Percentiles rank a stretch among this genome's conserved stretches.
These are phyloP conservation scores for Backusella psychrophila DNA, from an alignment of 192 early-diverging fungal genomes.

Conservation along the genomic window DNA sequence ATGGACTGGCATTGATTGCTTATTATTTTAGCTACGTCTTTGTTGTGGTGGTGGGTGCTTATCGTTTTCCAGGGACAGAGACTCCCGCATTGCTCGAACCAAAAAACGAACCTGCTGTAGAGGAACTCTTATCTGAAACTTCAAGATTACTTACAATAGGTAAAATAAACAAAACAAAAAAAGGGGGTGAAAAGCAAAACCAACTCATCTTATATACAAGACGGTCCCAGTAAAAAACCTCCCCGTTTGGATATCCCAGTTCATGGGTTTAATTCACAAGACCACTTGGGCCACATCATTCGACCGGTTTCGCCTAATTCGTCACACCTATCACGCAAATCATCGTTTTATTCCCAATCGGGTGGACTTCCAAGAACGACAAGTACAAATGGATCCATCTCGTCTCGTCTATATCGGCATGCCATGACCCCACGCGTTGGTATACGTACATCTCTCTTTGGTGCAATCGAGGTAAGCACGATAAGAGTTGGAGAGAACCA, in stretches of 20 bases:
- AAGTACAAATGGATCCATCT: slow-evolving; percentile 26
- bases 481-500: too few relatives aligned
- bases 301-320: slow-evolving; percentile 27
- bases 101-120: not conserved
- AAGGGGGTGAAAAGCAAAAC: not conserved
- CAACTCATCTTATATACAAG: not conserved
- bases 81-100: not conserved
- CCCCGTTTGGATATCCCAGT: slow-evolving; percentile 18
- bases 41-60: slow-evolving; percentile 44
- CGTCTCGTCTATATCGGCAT: slow-evolving; percentile 19
- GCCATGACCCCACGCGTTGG: slow-evolving; percentile 33
- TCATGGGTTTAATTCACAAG: slow-evolving; percentile 16
- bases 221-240: not conserved
- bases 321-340: not conserved
- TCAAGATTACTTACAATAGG: slow-evolving; percentile 4
- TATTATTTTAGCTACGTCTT: slow-evolving; percentile 62
- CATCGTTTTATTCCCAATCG: slow-evolving; percentile 19
- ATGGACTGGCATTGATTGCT: slow-evolving; percentile 48
- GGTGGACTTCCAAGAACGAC: slow-evolving; percentile 7
- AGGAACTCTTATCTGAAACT: slow-evolving; percentile 19
- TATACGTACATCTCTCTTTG: slow-evolving; percentile 49
- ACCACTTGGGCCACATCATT: slow-evolving; percentile 33
- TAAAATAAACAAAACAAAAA: not conserved
- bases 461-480: slow-evolving; percentile 48
- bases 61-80: slow-evolving; percentile 12